Evolutionary conservation across 495 filamentous ascomycete species (phyloP), one percentile per base, ranked within the genome.

Genomic region (Neurospora sp.): DNA sequence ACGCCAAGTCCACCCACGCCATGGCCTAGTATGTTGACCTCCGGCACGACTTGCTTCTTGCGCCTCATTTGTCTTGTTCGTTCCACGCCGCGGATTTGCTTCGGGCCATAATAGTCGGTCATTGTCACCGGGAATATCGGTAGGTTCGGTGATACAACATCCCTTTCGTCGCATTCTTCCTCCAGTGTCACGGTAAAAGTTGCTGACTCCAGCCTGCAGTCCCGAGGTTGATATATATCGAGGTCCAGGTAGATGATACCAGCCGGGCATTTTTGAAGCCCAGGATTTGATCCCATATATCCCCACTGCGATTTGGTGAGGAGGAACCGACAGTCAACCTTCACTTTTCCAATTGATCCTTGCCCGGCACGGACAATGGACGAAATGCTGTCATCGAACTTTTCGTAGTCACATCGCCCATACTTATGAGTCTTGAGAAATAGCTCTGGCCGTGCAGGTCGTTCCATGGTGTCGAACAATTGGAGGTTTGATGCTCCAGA

Each of bases 281-380:
- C 42, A 45, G 42, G 18, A 45, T 74, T 53, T 7, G 40, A 68
- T 0, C 76, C 76, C 9, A 83, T 22, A 10, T 80, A 73, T 16
- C 81, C 81, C 81, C 80, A 83, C 40, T 71, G 75, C 10, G 79
- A 81, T 72, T 83, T 78, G 31, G 74, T 75, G 70, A 82, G 81
- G 6, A 75, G 40, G 69, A 82, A 82, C 18, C 73, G 74, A 65
- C 80, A 82, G 12, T 81, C 78, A 22, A 82, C 74, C 27, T 79
- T 71, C 20, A 78, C 72, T 20, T 76, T 75, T 20, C 76, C 76
- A 22, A 78, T 76, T 14, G 45, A 53, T 12, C 45, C 45, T 20
- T 53, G 45, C 9, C 45, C 45, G 9, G 20, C 45, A 53, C n/a
- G 45, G n/a, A 53, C 20, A 20, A 53, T 22, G 45, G 45, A 53